Percentiles rank a stretch among this genome's conserved stretches.
Conservation (phyloP, 2,329 filamentous ascomycete species). For the Dactylellina sp. region DNA sequence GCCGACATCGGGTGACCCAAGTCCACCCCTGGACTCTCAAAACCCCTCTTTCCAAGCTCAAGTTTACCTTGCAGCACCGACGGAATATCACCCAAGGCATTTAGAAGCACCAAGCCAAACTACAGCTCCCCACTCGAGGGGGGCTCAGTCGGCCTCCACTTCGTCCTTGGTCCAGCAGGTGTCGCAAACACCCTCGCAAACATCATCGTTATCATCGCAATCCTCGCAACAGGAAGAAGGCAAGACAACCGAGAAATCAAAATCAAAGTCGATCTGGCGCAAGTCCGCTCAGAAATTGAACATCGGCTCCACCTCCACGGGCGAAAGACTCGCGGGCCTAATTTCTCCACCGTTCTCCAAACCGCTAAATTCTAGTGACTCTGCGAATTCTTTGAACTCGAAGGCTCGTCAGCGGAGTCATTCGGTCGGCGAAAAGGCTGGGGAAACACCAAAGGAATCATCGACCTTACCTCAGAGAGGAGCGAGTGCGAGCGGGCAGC, state of each 20-base stretch:
- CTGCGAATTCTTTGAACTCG: slow-evolving; percentile 30
- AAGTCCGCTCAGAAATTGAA: slow-evolving; percentile 54
- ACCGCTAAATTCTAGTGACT: slow-evolving; percentile 30
- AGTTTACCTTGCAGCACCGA: slow-evolving; percentile 65
- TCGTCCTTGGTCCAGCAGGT: slow-evolving; percentile 63
- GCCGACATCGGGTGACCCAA: slow-evolving; percentile 40
- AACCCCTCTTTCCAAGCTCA: slow-evolving; percentile 60
- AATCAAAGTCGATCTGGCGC: slow-evolving; percentile 53
- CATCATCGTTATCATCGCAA: slow-evolving; percentile 43
- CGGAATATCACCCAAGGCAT: slow-evolving; percentile 63
- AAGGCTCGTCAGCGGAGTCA: slow-evolving; percentile 39
- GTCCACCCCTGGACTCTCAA: background rate
- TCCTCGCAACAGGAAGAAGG: slow-evolving; percentile 49
- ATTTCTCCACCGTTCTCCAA: slow-evolving; percentile 44
- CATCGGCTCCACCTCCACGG: slow-evolving; percentile 17
- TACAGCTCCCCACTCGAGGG: slow-evolving; percentile 62
- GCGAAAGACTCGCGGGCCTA: slow-evolving; percentile 39
- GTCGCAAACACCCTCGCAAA: slow-evolving; percentile 48
- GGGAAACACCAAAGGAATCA: slow-evolving; percentile 36
- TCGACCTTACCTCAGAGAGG: slow-evolving; percentile 46
- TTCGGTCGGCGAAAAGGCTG: slow-evolving; percentile 49
- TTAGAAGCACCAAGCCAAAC: slow-evolving; percentile 58
- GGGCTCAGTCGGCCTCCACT: slow-evolving; percentile 58
- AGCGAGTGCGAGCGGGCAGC: slow-evolving; percentile 48
- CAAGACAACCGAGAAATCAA: slow-evolving; percentile 28